Conservation (phyloP, 2,329 filamentous ascomycete genomes). For the Aspergillus brunneoviolaceus region DNA sequence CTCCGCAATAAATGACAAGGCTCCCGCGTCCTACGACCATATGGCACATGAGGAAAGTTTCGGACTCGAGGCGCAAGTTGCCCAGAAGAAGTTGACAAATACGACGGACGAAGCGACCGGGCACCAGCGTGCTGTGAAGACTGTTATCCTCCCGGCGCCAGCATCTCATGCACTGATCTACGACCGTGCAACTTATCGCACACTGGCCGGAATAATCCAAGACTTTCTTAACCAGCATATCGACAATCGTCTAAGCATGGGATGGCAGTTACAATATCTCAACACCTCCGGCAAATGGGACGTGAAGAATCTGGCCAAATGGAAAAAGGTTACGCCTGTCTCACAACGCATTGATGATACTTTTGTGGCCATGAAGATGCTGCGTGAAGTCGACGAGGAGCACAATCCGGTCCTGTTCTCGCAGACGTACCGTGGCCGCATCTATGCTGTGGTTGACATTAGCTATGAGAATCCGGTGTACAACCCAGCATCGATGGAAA, state of each 20-base stretch:
- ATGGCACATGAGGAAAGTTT: constrained; percentile 30
- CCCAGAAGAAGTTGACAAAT: constrained; percentile 20
- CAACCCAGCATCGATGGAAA: constrained; percentile 69
- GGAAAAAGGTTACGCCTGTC: constrained; percentile 76
- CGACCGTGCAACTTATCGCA: constrained; percentile 70
- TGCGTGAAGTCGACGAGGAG: constrained; percentile 80
- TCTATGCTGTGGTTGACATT: constrained; percentile 83
- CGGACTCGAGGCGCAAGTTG: constrained; percentile 23
- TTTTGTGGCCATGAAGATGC: constrained; percentile 89
- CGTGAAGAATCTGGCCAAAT: constrained; percentile 92
- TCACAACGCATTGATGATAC: constrained; percentile 74
- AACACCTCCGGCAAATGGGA: constrained; percentile 95
- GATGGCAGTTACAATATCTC: constrained; percentile 88
- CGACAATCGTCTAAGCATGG: constrained; percentile 74
- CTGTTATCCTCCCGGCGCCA: constrained; percentile 69
- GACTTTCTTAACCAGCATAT: constrained; percentile 75
- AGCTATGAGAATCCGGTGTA: constrained; percentile 89
- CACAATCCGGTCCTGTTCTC: constrained; percentile 77
- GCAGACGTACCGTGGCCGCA: constrained; percentile 61
- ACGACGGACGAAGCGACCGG: constrained; percentile 18
- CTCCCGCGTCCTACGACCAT: constrained; percentile 13
- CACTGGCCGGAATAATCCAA: constrained; percentile 76
- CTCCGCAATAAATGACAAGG: constrained; percentile 28
- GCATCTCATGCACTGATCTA: constrained; percentile 85
- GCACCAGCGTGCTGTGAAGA: constrained; percentile 60